These are phyloP conservation scores for Pythium rishiriense DNA, from an alignment of 352 stramenopile genomes.

Conservation along the genomic window DNA sequence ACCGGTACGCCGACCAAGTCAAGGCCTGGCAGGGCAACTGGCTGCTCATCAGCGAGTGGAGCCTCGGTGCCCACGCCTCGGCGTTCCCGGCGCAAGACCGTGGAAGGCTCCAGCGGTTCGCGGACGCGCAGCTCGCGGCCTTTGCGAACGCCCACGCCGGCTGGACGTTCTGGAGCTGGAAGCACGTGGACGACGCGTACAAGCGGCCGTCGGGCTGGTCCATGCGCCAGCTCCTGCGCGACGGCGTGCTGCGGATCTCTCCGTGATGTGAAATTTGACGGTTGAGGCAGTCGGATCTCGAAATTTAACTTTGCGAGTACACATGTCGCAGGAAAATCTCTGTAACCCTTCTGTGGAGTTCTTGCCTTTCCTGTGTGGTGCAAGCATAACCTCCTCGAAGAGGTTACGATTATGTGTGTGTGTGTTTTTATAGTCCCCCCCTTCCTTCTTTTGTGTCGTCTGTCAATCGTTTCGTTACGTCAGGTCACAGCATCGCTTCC, in stretches of 20 bases:
- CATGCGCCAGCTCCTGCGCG: slow-evolving; percentile 72
- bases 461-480: slow-evolving; percentile 11
- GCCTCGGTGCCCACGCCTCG: slow-evolving; percentile 54
- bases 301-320: slow-evolving; percentile 6
- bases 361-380: background rate
- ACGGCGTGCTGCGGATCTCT: slow-evolving; percentile 53
- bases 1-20: slow-evolving; percentile 56
- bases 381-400: background rate
- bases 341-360: background rate
- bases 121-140: slow-evolving; percentile 51
- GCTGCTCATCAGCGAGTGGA: slow-evolving; percentile 86
- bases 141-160: slow-evolving; percentile 65
- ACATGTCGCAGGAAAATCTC: too few species aligned
- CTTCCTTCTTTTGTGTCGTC: slow-evolving; percentile 4
- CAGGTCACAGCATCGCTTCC: slow-evolving; percentile 10
- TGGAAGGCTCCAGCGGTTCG: slow-evolving; percentile 48
- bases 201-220: slow-evolving; percentile 62
- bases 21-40: slow-evolving; percentile 64
- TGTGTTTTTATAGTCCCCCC: slow-evolving; percentile 14
- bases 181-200: slow-evolving; percentile 68
- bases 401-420: slow-evolving; percentile 8
- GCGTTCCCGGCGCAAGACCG: slow-evolving; percentile 59
- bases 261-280: slow-evolving; percentile 7
- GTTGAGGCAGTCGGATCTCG: background rate
- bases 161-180: slow-evolving; percentile 90